Percentiles rank a stretch among this genome's conserved stretches.
phyloP scores from a whole-genome alignment of 2,329 filamentous ascomycete species.

The Aspergillus pseudoviridinutans region DNA sequence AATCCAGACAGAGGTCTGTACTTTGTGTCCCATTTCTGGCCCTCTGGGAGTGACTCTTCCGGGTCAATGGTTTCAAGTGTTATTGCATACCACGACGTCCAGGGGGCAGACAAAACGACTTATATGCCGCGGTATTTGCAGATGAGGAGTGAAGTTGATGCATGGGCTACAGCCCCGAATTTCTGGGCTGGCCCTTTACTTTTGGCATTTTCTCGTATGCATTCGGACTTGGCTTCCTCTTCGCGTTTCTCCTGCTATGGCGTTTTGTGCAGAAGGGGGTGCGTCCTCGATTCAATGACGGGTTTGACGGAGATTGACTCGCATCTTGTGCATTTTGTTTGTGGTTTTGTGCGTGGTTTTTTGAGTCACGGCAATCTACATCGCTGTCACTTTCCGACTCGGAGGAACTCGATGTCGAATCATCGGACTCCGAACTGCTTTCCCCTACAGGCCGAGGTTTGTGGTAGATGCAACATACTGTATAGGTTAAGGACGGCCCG shows the following conservation, averaged over 20 bases:
- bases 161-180: background rate
- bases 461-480: slow-evolving; percentile 99
- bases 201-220: slow-evolving; percentile 47
- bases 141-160: background rate
- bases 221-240: slow-evolving; percentile 41
- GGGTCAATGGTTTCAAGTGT: too few species aligned
- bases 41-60: background rate
- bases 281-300: slow-evolving; percentile 4
- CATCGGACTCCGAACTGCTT: slow-evolving; percentile 59
- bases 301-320: background rate
- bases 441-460: slow-evolving; percentile 77
- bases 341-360: slow-evolving; percentile 16
- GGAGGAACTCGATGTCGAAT: slow-evolving; percentile 51
- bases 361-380: slow-evolving; percentile 22
- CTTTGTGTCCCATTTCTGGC: background rate
- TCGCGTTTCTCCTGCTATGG: slow-evolving; percentile 20
- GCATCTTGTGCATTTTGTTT: slow-evolving; percentile 6
- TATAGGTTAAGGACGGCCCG: background rate
- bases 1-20: background rate
- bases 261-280: slow-evolving; percentile 16
- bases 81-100: background rate
- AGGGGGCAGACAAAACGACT: background rate
- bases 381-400: slow-evolving; percentile 46
- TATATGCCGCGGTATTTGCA: background rate
- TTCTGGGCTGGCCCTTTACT: slow-evolving; percentile 15